A percentile compares a stretch with the other conserved stretches of the same genome.
These are phyloP conservation scores for Pulveroboletus sp. DNA, from an alignment of 768 basidiomycete species.

Conservation along the genomic window DNA sequence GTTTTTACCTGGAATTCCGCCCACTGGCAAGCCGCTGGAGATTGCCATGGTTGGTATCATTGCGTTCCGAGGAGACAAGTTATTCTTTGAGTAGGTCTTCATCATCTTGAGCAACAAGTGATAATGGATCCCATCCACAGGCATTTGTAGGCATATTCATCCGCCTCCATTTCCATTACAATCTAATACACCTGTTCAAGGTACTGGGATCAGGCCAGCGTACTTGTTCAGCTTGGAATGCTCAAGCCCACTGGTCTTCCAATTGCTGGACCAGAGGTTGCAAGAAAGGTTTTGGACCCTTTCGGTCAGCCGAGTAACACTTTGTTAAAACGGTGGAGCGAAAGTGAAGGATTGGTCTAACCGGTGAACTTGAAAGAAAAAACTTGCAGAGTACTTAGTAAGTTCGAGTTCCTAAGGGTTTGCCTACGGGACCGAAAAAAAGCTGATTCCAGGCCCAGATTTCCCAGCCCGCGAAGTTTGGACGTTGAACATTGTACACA, in stretches of 20 bases:
- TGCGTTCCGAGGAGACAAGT: constrained; percentile 47
- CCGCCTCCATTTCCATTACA: background rate
- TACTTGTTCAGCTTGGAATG: constrained; percentile 43
- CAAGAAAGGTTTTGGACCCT: constrained; percentile 41
- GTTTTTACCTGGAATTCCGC: constrained; percentile 35
- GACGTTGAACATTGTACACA: too few relatives aligned
- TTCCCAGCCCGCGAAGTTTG: too few relatives aligned
- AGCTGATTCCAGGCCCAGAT: too few relatives aligned
- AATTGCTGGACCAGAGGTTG: constrained; percentile 38
- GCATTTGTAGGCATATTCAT: constrained; percentile 14
- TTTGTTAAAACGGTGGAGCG: constrained; percentile 35
- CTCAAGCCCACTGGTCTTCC: constrained; percentile 30
- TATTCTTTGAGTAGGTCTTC: constrained; percentile 41
- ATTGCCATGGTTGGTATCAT: constrained; percentile 45
- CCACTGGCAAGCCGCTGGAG: constrained; percentile 38
- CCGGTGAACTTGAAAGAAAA: too few relatives aligned
- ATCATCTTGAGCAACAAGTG: background rate
- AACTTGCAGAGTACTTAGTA: too few relatives aligned
- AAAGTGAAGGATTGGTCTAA: constrained; percentile 28
- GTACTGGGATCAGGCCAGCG: constrained; percentile 51
- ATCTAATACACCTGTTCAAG: constrained; percentile 20
- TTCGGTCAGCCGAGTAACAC: constrained; percentile 40
- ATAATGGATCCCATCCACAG: constrained; percentile 4
- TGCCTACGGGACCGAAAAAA: too few relatives aligned
- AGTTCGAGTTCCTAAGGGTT: too few relatives aligned